These are phyloP conservation scores for Beauveria rudraprayagi DNA, from an alignment of 2,329 filamentous ascomycete species.

Conservation along the genomic window DNA sequence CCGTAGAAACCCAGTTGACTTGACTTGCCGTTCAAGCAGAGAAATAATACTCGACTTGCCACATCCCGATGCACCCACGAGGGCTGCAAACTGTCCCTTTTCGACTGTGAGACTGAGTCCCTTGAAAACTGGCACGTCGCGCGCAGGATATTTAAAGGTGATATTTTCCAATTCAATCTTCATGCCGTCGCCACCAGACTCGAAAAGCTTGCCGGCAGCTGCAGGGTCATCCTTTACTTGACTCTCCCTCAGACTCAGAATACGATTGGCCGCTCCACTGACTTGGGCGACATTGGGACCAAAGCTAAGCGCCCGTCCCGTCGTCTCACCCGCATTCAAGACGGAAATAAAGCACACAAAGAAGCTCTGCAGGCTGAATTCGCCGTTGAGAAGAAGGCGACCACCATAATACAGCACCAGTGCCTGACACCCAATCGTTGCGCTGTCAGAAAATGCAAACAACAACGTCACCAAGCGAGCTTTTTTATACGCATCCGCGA, in stretches of 20 bases:
- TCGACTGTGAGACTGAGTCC: constrained; percentile 56
- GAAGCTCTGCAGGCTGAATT: constrained; percentile 40
- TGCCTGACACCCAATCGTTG: constrained; percentile 54
- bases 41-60: constrained; percentile 67
- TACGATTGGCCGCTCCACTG: constrained; percentile 50
- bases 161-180: constrained; percentile 49
- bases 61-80: constrained; percentile 63
- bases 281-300: constrained; percentile 56
- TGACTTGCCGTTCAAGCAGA: constrained; percentile 41
- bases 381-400: constrained; percentile 43
- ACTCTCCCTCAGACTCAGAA: constrained; percentile 42
- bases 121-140: constrained; percentile 48
- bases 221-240: constrained; percentile 27
- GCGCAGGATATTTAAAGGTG: constrained; percentile 53
- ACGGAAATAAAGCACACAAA: constrained; percentile 57
- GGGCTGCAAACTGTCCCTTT: constrained; percentile 61
- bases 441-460: constrained; percentile 62
- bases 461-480: constrained; percentile 55
- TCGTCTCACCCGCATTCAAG: constrained; percentile 58
- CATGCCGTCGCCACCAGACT: constrained; percentile 36
- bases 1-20: background rate
- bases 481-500: constrained; percentile 50
- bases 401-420: constrained; percentile 61
- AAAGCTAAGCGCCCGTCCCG: constrained; percentile 60
- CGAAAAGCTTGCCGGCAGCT: constrained; percentile 16